These are phyloP conservation scores for Arxiozyma heterogenica DNA, from an alignment of 1,139 yeast genomes.

Conservation along the genomic window DNA sequence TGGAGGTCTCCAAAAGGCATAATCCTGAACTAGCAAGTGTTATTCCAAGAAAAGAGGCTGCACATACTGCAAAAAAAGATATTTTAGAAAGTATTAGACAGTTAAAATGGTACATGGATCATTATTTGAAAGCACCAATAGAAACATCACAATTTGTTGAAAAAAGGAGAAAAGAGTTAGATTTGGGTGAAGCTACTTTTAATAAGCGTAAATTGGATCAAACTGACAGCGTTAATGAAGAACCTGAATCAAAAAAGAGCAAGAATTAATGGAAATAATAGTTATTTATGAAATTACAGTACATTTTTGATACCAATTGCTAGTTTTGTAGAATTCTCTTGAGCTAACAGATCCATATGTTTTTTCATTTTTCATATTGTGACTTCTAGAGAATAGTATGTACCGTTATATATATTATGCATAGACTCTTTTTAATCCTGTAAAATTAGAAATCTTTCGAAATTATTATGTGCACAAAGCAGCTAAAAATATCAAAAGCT, in stretches of 20 bases:
- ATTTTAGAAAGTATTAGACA: constrained; percentile 83
- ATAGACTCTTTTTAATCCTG: background rate
- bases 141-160: constrained; percentile 24
- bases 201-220: background rate
- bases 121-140: constrained; percentile 39
- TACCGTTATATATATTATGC: background rate
- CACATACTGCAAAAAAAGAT: constrained; percentile 83
- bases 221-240: background rate
- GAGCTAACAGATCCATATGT: background rate
- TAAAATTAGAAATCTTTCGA: background rate
- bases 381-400: too few species aligned
- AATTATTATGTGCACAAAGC: too few species aligned
- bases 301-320: background rate
- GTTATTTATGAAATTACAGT: background rate
- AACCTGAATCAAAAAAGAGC: constrained; percentile 4
- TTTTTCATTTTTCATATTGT: background rate
- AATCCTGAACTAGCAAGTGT: constrained; percentile 46
- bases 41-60: constrained; percentile 54
- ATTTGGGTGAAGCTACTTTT: constrained; percentile 3
- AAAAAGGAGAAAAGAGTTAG: constrained; percentile 42
- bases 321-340: background rate
- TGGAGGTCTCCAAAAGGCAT: constrained; percentile 73
- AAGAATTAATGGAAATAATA: background rate
- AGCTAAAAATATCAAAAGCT: too few species aligned
- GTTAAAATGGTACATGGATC: constrained; percentile 63